Conservation (phyloP, 306 rosid genomes). For the Mimosa pudica region DNA sequence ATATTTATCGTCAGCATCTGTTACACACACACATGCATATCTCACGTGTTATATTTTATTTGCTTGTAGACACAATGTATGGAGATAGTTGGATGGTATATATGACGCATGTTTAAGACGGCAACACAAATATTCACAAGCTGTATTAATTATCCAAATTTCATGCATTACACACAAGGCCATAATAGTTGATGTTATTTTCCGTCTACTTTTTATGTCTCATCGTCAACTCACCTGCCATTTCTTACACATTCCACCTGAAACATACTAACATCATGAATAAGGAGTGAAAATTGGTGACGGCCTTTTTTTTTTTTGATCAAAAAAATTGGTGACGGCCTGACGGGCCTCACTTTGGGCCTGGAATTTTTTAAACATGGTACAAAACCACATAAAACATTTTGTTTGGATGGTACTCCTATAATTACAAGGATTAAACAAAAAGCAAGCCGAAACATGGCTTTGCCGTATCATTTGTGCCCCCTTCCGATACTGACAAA, state of each 20-base stretch:
- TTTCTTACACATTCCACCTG: not conserved
- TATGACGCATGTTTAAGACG: not conserved
- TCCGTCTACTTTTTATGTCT: not conserved
- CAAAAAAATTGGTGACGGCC: no score
- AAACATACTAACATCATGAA: no score
- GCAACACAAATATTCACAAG: not conserved
- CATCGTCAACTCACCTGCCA: not conserved
- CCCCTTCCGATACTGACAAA: no score
- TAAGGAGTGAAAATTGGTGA: no score
- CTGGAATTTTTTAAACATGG: not conserved
- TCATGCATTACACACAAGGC: not conserved
- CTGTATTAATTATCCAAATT: not conserved
- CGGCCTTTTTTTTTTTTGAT: no score
- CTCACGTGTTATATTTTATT: not conserved
- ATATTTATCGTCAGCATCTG: not conserved
- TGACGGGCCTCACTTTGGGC: not conserved
- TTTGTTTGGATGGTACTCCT: no score
- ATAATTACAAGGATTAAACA: no score
- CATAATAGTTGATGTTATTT: no score
- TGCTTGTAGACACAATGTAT: not conserved
- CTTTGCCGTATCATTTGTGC: no score
- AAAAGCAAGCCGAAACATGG: no score
- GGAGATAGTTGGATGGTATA: not conserved
- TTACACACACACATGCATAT: no score
- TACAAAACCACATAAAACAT: not conserved